Conservation (phyloP, 495 filamentous ascomycete species). For the Pyrenula massariospora region DNA sequence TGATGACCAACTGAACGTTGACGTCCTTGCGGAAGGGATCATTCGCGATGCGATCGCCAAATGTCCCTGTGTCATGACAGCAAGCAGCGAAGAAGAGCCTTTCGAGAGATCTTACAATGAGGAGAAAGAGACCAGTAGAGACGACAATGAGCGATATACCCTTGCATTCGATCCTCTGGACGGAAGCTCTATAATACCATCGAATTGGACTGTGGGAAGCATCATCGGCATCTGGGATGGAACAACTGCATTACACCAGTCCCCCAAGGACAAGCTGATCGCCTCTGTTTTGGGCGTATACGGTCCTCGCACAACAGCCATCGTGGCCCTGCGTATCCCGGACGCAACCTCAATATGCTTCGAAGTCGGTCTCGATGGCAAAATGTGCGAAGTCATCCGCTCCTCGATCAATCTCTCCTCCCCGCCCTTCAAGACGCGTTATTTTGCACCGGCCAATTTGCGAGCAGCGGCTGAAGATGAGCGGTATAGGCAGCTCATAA, state of each 20-base stretch:
- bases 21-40: conserved; percentile 32
- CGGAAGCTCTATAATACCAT: conserved; percentile 38
- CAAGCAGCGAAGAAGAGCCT: conserved; percentile 42
- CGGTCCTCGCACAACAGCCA: conserved; percentile 36
- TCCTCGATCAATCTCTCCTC: conserved; percentile 14
- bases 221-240: conserved; percentile 41
- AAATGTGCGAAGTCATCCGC: conserved; percentile 20
- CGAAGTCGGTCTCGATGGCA: conserved; percentile 24
- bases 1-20: conserved; percentile 44
- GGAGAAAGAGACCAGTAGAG: neutral
- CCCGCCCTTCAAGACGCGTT: conserved; percentile 22
- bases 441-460: conserved; percentile 43
- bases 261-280: conserved; percentile 22
- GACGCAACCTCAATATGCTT: conserved; percentile 18
- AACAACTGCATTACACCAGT: conserved; percentile 21
- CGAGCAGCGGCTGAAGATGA: conserved; percentile 29
- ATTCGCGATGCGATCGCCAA: conserved; percentile 26
- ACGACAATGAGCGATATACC: conserved; percentile 28
- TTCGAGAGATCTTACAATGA: conserved; percentile 18
- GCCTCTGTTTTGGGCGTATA: conserved; percentile 36
- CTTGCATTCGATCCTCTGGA: conserved; percentile 45
- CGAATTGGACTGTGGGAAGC: conserved; percentile 42
- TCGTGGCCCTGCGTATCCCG: conserved; percentile 31
- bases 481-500: conserved; percentile 28
- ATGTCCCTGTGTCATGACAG: conserved; percentile 28